Evolutionary conservation across 106 monocot genomes (phyloP).

Genomic region (Acorus calamus): DNA sequence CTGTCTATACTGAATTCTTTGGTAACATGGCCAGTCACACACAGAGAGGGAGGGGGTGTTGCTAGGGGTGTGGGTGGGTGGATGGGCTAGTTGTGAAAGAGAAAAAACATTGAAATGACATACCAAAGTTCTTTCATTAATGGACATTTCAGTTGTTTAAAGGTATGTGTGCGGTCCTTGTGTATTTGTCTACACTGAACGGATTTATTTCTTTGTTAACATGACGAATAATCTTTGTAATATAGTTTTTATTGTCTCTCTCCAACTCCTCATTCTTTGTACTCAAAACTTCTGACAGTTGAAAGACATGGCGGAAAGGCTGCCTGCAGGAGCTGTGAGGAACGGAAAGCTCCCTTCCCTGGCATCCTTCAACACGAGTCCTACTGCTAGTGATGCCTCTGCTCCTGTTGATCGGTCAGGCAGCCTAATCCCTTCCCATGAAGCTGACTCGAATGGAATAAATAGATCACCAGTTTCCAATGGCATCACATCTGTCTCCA

Average conservation of each 20-base stretch:
- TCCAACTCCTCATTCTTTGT: conserved; percentile 1
- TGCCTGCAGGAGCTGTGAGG: conserved; percentile 58
- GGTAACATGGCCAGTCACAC: no score
- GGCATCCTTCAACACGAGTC: conserved; percentile 25
- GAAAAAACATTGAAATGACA: no score
- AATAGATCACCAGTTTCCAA: conserved; percentile 30
- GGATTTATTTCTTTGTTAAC: no score
- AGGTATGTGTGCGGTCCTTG: no score
- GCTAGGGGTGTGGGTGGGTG: no score
- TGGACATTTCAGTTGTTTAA: no score
- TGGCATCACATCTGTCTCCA: conserved; percentile 26
- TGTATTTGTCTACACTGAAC: no score
- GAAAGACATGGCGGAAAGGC: conserved; percentile 91
- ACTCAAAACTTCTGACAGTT: conserved; percentile 26
- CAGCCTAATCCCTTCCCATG: conserved; percentile 18
- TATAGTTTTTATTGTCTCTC: conserved; percentile 3
- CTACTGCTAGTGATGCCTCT: conserved; percentile 41
- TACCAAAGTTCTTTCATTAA: no score
- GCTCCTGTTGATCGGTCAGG: conserved; percentile 32
- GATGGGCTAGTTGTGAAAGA: no score
- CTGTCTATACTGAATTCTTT: no score
- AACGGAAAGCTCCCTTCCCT: conserved; percentile 48
- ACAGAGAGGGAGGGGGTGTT: no score
- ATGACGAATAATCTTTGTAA: neutral
- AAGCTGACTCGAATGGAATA: conserved; percentile 37